phyloP scores from a whole-genome alignment of 1,139 yeast species.

The Candida labiduridarum region DNA sequence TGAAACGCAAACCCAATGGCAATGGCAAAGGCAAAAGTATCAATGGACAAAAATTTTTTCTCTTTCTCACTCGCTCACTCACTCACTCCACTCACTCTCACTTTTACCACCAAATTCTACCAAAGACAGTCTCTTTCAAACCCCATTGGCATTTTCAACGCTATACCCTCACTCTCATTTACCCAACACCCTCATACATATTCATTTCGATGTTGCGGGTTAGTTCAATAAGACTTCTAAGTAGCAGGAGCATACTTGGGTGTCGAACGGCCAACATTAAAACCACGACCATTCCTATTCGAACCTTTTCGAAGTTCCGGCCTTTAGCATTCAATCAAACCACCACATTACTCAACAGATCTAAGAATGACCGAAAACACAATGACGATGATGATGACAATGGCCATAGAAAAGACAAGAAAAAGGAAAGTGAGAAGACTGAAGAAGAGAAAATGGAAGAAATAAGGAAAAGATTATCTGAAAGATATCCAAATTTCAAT shows the following conservation, averaged over 20 bases:
- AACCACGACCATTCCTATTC: background rate
- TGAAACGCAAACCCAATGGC: too few relatives aligned
- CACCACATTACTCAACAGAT: conserved; percentile 8
- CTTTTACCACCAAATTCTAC: background rate
- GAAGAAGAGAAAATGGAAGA: conserved; percentile 33
- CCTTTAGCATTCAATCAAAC: conserved; percentile 1
- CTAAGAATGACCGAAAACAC: conserved; percentile 9
- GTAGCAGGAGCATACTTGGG: conserved; percentile 2
- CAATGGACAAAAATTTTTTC: too few relatives aligned
- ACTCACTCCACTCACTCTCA: too few relatives aligned
- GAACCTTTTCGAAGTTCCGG: background rate
- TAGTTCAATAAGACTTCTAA: conserved; percentile 11
- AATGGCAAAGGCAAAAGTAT: too few relatives aligned
- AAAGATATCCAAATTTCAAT: conserved; percentile 34
- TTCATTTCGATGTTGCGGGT: conserved; percentile 6
- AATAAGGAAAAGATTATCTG: conserved; percentile 31
- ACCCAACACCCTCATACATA: background rate
- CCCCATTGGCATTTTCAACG: background rate
- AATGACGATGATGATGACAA: conserved; percentile 15
- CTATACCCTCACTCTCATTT: background rate
- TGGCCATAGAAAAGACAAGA: conserved; percentile 14
- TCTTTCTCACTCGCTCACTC: too few relatives aligned
- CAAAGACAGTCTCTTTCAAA: background rate
- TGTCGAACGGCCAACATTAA: background rate
- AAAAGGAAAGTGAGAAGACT: conserved; percentile 14